phyloP scores from a whole-genome alignment of 208 protist species.

The Phytomonas sp. region DNA sequence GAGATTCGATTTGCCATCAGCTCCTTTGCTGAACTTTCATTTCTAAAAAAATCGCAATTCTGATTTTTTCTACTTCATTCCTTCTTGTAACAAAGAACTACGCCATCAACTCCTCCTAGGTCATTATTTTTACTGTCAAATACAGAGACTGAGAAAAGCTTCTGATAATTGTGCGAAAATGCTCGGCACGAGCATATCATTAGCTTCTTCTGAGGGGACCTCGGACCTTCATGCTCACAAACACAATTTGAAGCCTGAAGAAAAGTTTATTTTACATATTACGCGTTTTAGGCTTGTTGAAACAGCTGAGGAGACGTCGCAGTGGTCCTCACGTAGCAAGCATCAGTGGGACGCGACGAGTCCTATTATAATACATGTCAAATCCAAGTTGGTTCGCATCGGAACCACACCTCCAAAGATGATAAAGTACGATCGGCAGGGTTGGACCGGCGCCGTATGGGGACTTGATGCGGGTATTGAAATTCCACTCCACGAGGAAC shows the following conservation, averaged over 20 bases:
- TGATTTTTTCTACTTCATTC: neutral
- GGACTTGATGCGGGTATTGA: conserved; percentile 24
- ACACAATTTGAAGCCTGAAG: neutral
- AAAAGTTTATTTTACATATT: conserved; percentile 49
- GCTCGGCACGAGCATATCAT: neutral
- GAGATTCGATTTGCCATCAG: neutral
- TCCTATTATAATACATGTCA: conserved; percentile 51
- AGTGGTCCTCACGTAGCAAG: conserved; percentile 49
- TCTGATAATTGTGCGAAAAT: neutral
- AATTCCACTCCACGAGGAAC: conserved; percentile 48
- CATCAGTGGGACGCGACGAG: conserved; percentile 68
- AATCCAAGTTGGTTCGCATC: conserved; percentile 27
- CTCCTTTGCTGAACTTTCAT: neutral
- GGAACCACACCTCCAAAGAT: conserved; percentile 42
- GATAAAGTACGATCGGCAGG: conserved; percentile 26
- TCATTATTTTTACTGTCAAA: neutral
- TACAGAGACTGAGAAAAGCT: neutral
- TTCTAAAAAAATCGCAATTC: neutral
- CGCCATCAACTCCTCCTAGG: neutral
- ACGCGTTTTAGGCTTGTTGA: conserved; percentile 68
- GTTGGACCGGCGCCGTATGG: conserved; percentile 42
- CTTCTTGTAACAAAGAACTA: neutral
- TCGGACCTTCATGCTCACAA: conserved; percentile 1
- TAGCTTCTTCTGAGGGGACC: neutral
- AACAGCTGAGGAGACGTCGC: conserved; percentile 62